A percentile compares a stretch with the other conserved stretches of the same genome.
These are phyloP conservation scores for Letharia columbiana DNA, from an alignment of 495 filamentous ascomycete species.

Conservation along the genomic window DNA sequence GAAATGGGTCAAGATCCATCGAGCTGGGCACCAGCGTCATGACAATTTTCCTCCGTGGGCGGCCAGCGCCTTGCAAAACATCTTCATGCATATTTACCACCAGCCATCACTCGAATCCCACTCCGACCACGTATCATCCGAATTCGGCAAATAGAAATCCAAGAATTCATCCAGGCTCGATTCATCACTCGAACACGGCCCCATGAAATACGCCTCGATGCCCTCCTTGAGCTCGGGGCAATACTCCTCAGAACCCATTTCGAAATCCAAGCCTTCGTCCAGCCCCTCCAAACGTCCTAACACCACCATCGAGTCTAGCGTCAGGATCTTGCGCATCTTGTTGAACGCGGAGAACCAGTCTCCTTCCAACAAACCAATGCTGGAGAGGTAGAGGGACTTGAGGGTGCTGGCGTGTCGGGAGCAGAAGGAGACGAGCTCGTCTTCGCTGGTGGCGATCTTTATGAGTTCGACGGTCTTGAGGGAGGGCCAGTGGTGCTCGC, in stretches of 20 bases:
- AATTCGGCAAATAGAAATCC: not conserved
- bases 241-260: not conserved
- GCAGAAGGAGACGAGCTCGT: slow-evolving; percentile 6
- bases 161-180: not conserved
- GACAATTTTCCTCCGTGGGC: not conserved
- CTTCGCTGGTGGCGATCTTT: slow-evolving; percentile 2
- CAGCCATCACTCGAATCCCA: not conserved
- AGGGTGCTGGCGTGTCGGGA: slow-evolving; percentile 3
- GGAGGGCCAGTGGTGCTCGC: not conserved
- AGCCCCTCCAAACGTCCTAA: not conserved
- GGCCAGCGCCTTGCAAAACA: not conserved
- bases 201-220: not conserved
- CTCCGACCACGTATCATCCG: not conserved
- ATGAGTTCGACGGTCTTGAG: not conserved
- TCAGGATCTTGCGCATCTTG: slow-evolving; percentile 3
- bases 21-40: not conserved
- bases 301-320: not conserved
- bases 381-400: not conserved
- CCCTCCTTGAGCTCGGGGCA: not conserved
- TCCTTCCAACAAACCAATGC: not conserved
- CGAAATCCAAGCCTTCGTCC: not conserved
- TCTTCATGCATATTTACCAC: not conserved
- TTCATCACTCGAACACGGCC: slow-evolving; percentile 16
- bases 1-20: not conserved
- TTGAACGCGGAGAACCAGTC: not conserved